Conservation (phyloP, 2,329 filamentous ascomycete genomes). For the Xylariaceae sp. region DNA sequence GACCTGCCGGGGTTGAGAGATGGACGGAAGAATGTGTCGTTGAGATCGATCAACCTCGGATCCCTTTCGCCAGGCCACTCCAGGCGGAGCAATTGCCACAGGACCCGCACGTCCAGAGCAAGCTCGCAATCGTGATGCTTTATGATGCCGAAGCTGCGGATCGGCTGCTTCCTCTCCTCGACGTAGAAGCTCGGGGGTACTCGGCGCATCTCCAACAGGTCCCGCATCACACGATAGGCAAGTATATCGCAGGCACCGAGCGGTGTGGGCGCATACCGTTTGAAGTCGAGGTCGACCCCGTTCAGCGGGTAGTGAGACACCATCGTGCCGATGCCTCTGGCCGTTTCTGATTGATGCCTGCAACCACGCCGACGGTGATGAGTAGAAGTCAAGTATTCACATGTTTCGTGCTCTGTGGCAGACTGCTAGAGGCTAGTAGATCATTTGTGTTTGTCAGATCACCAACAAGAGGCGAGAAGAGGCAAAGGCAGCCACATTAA, state of each 20-base stretch:
- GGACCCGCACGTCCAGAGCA: slow-evolving; percentile 25
- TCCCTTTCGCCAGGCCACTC: slow-evolving; percentile 2
- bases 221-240: slow-evolving; percentile 29
- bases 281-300: slow-evolving; percentile 29
- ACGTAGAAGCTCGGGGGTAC: slow-evolving; percentile 14
- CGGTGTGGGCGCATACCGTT: slow-evolving; percentile 30
- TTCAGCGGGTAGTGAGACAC: slow-evolving; percentile 31
- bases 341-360: too few relatives aligned
- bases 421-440: too few relatives aligned
- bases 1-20: too few relatives aligned
- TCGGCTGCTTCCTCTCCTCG: background rate
- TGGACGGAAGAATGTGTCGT: too few relatives aligned
- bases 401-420: too few relatives aligned
- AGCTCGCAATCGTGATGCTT: slow-evolving; percentile 22
- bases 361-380: too few relatives aligned
- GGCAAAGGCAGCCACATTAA: too few relatives aligned
- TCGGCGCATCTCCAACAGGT: slow-evolving; percentile 24
- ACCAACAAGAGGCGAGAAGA: too few relatives aligned
- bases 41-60: too few relatives aligned
- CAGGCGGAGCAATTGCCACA: slow-evolving; percentile 25
- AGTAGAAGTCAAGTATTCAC: too few relatives aligned
- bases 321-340: slow-evolving; percentile 16
- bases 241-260: slow-evolving; percentile 29
- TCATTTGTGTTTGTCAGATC: too few relatives aligned
- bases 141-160: slow-evolving; percentile 14